Conservation (phyloP, 352 stramenopile species). For the Aphanomyces stellatus region DNA sequence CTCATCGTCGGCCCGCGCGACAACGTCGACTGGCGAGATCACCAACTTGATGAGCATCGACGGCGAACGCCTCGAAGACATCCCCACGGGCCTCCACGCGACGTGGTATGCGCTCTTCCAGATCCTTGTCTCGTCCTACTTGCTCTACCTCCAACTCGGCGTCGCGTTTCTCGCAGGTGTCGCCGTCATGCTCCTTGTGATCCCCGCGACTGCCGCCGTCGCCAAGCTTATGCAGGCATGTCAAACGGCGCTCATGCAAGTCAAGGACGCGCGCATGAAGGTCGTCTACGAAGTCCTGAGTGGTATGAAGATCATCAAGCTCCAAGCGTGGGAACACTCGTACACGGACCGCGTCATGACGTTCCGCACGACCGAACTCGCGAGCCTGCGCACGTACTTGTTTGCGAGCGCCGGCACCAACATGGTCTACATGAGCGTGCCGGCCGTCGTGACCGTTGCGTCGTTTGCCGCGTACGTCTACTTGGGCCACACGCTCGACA, state of each 20-base stretch:
- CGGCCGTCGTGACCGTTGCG: slow-evolving; percentile 63
- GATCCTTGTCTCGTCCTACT: slow-evolving; percentile 61
- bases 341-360: slow-evolving; percentile 52
- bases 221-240: slow-evolving; percentile 78
- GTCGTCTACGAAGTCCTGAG: slow-evolving; percentile 90
- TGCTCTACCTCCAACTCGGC: slow-evolving; percentile 73
- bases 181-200: slow-evolving; percentile 87
- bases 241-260: slow-evolving; percentile 81
- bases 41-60: slow-evolving; percentile 97
- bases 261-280: slow-evolving; percentile 91
- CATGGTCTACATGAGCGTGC: slow-evolving; percentile 78
- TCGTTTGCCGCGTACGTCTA: slow-evolving; percentile 58
- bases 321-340: slow-evolving; percentile 92
- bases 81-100: slow-evolving; percentile 63
- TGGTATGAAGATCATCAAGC: slow-evolving; percentile 95
- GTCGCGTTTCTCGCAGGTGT: slow-evolving; percentile 87
- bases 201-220: slow-evolving; percentile 86
- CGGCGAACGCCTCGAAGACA: slow-evolving; percentile 91
- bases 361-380: slow-evolving; percentile 67
- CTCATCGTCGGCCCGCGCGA: slow-evolving; percentile 56
- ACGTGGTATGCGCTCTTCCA: slow-evolving; percentile 83
- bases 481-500: slow-evolving; percentile 48
- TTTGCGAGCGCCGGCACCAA: slow-evolving; percentile 39
- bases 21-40: slow-evolving; percentile 90
- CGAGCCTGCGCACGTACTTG: slow-evolving; percentile 55